Conservation (phyloP, 2,329 filamentous ascomycete genomes). For the Pseudogymnoascus sp. region DNA sequence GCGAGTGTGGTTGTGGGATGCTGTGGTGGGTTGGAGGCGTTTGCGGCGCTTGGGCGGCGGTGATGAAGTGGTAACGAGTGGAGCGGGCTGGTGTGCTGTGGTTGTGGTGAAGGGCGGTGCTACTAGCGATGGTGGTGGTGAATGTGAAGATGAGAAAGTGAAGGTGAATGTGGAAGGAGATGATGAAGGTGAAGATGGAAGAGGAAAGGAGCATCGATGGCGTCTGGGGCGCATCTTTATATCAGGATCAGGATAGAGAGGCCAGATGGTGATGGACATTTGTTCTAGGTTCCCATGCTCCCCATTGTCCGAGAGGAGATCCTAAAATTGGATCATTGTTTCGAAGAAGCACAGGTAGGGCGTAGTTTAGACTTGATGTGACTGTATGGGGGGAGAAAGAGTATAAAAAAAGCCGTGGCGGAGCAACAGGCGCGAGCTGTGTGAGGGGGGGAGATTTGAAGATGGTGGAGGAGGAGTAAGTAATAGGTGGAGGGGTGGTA, state of each 20-base stretch:
- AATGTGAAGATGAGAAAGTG: conserved; percentile 15
- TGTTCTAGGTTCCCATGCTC: neutral
- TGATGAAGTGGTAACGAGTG: neutral
- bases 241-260: neutral
- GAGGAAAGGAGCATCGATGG: neutral
- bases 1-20: neutral
- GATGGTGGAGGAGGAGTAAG: neutral
- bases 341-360: neutral
- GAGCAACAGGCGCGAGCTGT: neutral
- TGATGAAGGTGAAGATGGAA: conserved; percentile 14
- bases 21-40: neutral
- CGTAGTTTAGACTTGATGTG: neutral
- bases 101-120: neutral
- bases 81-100: neutral
- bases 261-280: neutral
- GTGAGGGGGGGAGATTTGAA: neutral
- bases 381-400: neutral
- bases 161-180: conserved; percentile 18
- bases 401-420: neutral
- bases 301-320: neutral
- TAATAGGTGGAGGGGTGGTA: neutral
- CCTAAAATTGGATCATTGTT: neutral
- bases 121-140: neutral
- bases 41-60: neutral
- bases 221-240: neutral